Evolutionary conservation across 768 basidiomycete species (phyloP).

Genomic region (Guyanaporus albipodus): DNA sequence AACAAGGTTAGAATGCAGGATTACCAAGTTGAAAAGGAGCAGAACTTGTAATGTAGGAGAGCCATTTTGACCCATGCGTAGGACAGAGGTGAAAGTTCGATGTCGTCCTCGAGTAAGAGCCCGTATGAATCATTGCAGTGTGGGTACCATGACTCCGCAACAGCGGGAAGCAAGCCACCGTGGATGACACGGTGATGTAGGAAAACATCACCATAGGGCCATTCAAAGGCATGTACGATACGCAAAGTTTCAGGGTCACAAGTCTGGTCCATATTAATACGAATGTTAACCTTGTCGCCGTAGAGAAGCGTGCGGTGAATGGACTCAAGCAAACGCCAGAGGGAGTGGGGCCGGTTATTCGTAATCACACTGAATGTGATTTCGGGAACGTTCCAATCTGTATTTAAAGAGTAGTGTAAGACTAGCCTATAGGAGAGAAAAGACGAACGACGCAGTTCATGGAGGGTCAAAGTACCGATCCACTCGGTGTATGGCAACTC

Average conservation of each 20-base stretch:
- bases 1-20: background rate
- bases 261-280: conserved; percentile 75
- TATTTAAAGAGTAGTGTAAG: conserved; percentile 5
- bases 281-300: conserved; percentile 60
- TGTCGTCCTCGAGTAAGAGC: conserved; percentile 79
- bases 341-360: conserved; percentile 67
- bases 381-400: conserved; percentile 72
- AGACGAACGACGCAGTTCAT: conserved; percentile 38
- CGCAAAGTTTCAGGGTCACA: conserved; percentile 58
- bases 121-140: conserved; percentile 68
- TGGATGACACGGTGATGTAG: conserved; percentile 73
- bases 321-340: conserved; percentile 63
- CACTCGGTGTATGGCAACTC: conserved; percentile 54
- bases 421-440: conserved; percentile 9
- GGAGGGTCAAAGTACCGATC: conserved; percentile 55
- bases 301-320: conserved; percentile 56
- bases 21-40: background rate
- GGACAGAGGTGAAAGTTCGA: conserved; percentile 80
- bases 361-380: conserved; percentile 76
- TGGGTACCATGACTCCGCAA: conserved; percentile 91
- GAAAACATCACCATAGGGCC: conserved; percentile 57
- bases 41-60: conserved; percentile 73
- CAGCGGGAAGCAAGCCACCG: conserved; percentile 75
- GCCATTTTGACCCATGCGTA: conserved; percentile 84
- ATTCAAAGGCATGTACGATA: conserved; percentile 47